Evolutionary conservation across 345 rosid species (phyloP), one percentile per base, ranked within the genome.

Genomic region (Eucalyptus coolabah): DNA sequence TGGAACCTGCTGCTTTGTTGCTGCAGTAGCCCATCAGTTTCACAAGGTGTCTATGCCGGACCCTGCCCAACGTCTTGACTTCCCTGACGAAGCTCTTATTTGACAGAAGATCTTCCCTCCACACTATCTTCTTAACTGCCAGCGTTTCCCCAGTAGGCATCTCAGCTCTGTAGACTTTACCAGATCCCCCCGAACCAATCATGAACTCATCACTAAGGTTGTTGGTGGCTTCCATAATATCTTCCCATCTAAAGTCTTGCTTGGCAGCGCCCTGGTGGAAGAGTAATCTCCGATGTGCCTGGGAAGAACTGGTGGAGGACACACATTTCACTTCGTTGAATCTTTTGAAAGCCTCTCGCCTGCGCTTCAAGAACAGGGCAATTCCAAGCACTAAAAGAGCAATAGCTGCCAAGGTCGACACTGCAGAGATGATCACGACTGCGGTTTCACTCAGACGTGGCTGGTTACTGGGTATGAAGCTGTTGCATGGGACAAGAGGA

Each of bases 121-220:
- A 95, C 11, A 89, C 87, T 86, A 98, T 96, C 93, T 92, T 96
- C 92, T 98, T 97, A 12, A 97, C 96, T 45, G 99, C 99, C 51
- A 98, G 94, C 2, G 93, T 95, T 89, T 95, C 96, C 89, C 98
- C 98, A 1, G 88, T 91, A n/a, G 88, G 88, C 86, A 98, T 88
- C 86, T 95, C 99, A 10, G 96, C 98, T 92, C 92, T 94, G 94
- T 95, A 97, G 82, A 98, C 87, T 89, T 93, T 98, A 85, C 99
- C 99, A 1, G 99, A 97, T 50, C 99, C 99, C 88, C 99, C 99
- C 4, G 97, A 96, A 50, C 99, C 99, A 34, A 98, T 96, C 88
- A 97, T 92, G 90, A 94, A 97, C 91, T 96, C 97, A 2, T 98
- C 96, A 28, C 95, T 95, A 12, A 98, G 93, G 86, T 95, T 94